Evolutionary conservation across 176 grass and related monocot genomes (phyloP).

Genomic region (Melocanna baccifera): DNA sequence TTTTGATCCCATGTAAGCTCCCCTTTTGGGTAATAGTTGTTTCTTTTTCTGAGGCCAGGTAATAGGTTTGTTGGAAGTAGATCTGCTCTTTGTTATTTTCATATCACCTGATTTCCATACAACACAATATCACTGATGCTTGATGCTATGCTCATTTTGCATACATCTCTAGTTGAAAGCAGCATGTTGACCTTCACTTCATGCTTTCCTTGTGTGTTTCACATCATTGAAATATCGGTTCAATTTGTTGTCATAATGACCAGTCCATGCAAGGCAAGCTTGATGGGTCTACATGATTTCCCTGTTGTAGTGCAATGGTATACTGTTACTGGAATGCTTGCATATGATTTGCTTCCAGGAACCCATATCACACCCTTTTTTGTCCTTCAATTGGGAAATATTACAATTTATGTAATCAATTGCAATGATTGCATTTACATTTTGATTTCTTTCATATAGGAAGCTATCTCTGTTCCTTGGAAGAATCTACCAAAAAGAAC

Average conservation of each 20-base stretch:
- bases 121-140: neutral
- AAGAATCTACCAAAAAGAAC: constrained; percentile 65
- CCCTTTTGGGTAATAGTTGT: neutral
- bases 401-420: neutral
- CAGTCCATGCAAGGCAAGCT: neutral
- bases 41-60: neutral
- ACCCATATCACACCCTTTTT: neutral
- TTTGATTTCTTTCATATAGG: constrained; percentile 35
- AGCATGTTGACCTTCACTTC: neutral
- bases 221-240: neutral
- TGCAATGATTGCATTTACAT: neutral
- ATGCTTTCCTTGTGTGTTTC: neutral
- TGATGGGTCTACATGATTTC: neutral
- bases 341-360: neutral
- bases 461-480: constrained; percentile 82
- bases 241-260: neutral
- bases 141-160: neutral
- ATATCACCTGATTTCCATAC: neutral
- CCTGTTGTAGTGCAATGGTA: neutral
- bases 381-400: neutral
- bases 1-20: neutral
- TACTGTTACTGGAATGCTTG: neutral
- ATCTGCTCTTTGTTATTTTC: neutral
- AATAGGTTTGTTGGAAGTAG: neutral
- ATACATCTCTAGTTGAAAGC: neutral